These are phyloP conservation scores for Myxozyma sirexii DNA, from an alignment of 805 yeast genomes.

Conservation along the genomic window DNA sequence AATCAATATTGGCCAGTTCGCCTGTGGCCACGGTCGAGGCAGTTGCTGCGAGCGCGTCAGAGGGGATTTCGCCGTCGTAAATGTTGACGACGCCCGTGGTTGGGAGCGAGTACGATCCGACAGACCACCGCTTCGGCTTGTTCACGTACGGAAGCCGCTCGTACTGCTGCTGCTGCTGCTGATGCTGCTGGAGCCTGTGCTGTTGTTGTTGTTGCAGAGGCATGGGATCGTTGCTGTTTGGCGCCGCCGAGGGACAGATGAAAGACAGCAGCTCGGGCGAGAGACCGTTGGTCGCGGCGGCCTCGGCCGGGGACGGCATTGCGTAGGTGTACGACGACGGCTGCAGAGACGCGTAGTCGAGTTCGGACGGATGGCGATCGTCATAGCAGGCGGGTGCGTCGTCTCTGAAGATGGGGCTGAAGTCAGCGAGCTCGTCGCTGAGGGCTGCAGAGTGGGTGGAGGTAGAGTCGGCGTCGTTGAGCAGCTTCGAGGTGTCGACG, in stretches of 20 bases:
- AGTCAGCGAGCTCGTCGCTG: not conserved
- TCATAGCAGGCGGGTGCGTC: not conserved
- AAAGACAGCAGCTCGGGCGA: constrained; percentile 25
- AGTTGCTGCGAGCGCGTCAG: not conserved
- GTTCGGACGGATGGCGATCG: not conserved
- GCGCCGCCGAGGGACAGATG: constrained; percentile 26
- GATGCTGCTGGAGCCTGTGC: not conserved
- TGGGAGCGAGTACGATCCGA: constrained; percentile 21
- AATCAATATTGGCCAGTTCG: not conserved
- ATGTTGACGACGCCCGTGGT: constrained; percentile 18
- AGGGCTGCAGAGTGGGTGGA: not conserved
- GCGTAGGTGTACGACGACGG: not conserved
- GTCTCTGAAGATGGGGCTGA: not conserved
- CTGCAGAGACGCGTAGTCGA: not conserved
- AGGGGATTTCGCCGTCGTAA: constrained; percentile 11
- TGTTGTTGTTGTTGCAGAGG: no score
- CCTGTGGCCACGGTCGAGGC: not conserved
- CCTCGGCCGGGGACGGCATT: constrained; percentile 10
- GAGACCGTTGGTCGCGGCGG: constrained; percentile 19
- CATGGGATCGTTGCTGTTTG: not conserved
- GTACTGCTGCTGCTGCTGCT: not conserved
- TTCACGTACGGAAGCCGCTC: not conserved
- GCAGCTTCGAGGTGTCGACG: constrained; percentile 1
- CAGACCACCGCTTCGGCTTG: constrained; percentile 26
- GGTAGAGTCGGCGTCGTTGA: not conserved